Conservation (phyloP, 768 basidiomycete genomes). For the Fomitopsis pulvina region DNA sequence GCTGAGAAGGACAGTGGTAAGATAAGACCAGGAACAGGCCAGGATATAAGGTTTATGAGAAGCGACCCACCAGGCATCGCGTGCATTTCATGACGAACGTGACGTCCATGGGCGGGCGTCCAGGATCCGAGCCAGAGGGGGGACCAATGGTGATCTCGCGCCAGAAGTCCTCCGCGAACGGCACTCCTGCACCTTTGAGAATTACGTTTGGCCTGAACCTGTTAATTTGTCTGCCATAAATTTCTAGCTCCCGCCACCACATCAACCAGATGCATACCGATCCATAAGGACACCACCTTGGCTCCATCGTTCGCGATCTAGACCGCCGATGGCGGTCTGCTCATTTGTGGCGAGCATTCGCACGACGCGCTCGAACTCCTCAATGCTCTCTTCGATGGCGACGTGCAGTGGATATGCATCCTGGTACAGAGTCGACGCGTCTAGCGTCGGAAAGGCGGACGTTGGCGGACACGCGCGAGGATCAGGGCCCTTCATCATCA, state of each 20-base stretch:
- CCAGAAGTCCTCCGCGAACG: constrained; percentile 71
- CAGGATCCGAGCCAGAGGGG: constrained; percentile 30
- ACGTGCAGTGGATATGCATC: constrained; percentile 69
- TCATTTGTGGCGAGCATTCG: constrained; percentile 38
- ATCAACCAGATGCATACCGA: constrained; percentile 35
- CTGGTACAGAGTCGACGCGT: constrained; percentile 35
- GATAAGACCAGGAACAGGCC: constrained; percentile 3
- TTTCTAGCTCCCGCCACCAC: neutral
- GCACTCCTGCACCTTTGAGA: constrained; percentile 50
- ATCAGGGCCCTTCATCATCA: constrained; percentile 61
- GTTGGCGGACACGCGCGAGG: constrained; percentile 48
- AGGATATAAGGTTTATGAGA: neutral
- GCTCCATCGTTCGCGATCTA: constrained; percentile 41
- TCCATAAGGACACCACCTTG: constrained; percentile 46
- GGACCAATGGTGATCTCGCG: constrained; percentile 52
- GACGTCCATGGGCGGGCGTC: constrained; percentile 23
- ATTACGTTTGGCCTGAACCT: constrained; percentile 80
- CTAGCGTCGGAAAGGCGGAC: constrained; percentile 46
- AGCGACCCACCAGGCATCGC: constrained; percentile 58
- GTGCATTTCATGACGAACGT: constrained; percentile 62
- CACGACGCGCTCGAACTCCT: constrained; percentile 41
- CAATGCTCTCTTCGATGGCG: constrained; percentile 60
- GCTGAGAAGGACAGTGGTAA: constrained; percentile 32
- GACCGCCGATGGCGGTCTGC: constrained; percentile 12
- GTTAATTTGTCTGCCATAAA: constrained; percentile 1